Conservation (phyloP, 2,329 filamentous ascomycete species). For the Colletotrichum tamarilloi region DNA sequence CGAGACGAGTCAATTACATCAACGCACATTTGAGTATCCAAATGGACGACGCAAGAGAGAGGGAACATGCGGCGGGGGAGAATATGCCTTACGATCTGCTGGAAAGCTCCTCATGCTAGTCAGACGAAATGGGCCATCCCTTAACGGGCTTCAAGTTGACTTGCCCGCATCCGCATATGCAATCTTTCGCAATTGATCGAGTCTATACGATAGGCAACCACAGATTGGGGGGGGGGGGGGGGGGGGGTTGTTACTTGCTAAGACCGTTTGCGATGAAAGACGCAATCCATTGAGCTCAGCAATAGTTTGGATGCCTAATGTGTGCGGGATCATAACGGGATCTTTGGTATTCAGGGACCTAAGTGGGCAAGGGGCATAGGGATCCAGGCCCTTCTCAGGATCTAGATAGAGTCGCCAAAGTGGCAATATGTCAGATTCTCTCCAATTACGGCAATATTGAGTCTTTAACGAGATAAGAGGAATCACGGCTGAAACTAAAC, state of each 20-base stretch:
- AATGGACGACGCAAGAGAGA: not conserved
- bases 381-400: not conserved
- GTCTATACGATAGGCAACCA: not conserved
- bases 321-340: not conserved
- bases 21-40: not conserved
- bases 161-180: conserved; percentile 13
- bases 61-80: not conserved
- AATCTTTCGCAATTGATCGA: not conserved
- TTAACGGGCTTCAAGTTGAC: not conserved
- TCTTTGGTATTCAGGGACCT: not conserved
- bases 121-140: not conserved
- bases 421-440: not conserved
- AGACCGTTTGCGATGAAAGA: not conserved
- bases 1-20: not conserved
- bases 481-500: not conserved
- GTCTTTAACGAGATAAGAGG: not conserved
- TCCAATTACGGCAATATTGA: not conserved
- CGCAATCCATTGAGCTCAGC: not conserved
- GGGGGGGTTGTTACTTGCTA: not conserved
- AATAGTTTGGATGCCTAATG: not conserved
- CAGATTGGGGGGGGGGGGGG: not conserved
- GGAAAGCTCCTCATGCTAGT: not conserved
- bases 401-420: not conserved
- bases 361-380: not conserved
- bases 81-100: not conserved